phyloP scores from a whole-genome alignment of 1,284 basidiomycete species.

The Mycosarcoma mackinlayi region DNA sequence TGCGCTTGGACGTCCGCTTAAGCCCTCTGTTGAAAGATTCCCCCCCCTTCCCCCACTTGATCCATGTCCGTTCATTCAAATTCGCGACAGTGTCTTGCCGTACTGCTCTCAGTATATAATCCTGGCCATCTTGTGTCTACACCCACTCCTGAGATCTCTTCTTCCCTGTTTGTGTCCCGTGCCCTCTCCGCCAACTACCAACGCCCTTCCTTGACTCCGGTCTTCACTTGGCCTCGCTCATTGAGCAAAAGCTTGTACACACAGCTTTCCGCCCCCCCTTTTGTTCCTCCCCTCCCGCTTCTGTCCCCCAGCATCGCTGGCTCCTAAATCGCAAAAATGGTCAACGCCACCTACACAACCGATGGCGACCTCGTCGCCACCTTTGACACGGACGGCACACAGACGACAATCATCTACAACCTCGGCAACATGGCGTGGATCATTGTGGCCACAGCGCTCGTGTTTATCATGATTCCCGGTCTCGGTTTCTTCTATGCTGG shows the following conservation, averaged over 20 bases:
- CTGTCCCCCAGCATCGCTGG: neutral
- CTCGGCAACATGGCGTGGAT: slow-evolving; percentile 73
- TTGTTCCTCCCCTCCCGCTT: neutral
- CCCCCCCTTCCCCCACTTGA: too few species aligned
- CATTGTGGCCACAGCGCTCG: slow-evolving; percentile 71
- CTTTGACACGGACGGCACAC: slow-evolving; percentile 13
- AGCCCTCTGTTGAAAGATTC: too few species aligned
- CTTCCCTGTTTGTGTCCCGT: neutral
- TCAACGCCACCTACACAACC: slow-evolving; percentile 40
- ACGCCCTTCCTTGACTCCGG: neutral
- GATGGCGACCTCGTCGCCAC: slow-evolving; percentile 35
- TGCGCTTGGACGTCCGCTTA: too few species aligned
- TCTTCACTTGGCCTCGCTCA: neutral
- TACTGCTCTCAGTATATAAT: neutral
- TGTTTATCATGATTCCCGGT: slow-evolving; percentile 88
- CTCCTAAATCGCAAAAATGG: slow-evolving; percentile 25
- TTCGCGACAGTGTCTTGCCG: too few species aligned
- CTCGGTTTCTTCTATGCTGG: slow-evolving; percentile 85
- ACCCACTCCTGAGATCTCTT: neutral
- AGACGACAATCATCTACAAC: slow-evolving; percentile 61
- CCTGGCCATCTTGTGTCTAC: neutral
- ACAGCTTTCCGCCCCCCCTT: neutral
- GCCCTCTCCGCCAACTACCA: neutral
- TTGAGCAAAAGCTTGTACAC: neutral
- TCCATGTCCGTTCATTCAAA: too few species aligned